Evolutionary conservation across 2,329 filamentous ascomycete species (phyloP).

Genomic region (Ophiostoma pallidulum): DNA sequence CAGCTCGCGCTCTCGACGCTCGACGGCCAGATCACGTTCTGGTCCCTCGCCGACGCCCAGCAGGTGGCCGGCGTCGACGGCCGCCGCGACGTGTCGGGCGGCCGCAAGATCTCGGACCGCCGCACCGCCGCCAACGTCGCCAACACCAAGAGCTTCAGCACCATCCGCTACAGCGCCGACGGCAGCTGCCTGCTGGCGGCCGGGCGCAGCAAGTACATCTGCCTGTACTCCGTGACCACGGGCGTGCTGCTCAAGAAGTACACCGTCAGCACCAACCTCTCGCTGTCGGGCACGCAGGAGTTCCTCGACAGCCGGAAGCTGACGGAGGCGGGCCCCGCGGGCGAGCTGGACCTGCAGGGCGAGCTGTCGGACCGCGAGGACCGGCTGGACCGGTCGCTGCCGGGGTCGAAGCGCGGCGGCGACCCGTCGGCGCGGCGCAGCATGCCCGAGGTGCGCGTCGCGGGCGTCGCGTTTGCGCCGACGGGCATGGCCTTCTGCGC

Average conservation of each 20-base stretch:
- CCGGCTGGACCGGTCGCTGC: conserved; percentile 66
- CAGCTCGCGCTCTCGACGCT: conserved; percentile 88
- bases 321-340: conserved; percentile 79
- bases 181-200: conserved; percentile 82
- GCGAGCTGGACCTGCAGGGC: conserved; percentile 76
- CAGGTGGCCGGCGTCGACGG: conserved; percentile 83
- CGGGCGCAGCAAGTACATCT: conserved; percentile 98
- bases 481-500: conserved; percentile 88
- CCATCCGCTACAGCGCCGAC: conserved; percentile 84
- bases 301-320: conserved; percentile 88
- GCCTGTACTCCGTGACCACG: conserved; percentile 87
- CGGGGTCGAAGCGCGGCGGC: conserved; percentile 73
- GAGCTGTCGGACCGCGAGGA: conserved; percentile 86
- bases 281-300: conserved; percentile 89
- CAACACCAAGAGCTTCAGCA: conserved; percentile 82
- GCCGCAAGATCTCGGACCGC: conserved; percentile 78
- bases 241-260: conserved; percentile 90
- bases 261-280: conserved; percentile 92
- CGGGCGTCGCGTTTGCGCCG: conserved; percentile 77
- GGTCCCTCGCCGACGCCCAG: conserved; percentile 79
- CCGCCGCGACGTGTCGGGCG: conserved; percentile 84
- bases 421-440: conserved; percentile 72
- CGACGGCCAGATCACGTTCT: conserved; percentile 91
- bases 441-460: conserved; percentile 74
- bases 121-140: conserved; percentile 83